Percentiles rank a stretch among this genome's conserved stretches.
Evolutionary conservation across 768 basidiomycete species (phyloP).

Genomic region (Mycena capillaripes): DNA sequence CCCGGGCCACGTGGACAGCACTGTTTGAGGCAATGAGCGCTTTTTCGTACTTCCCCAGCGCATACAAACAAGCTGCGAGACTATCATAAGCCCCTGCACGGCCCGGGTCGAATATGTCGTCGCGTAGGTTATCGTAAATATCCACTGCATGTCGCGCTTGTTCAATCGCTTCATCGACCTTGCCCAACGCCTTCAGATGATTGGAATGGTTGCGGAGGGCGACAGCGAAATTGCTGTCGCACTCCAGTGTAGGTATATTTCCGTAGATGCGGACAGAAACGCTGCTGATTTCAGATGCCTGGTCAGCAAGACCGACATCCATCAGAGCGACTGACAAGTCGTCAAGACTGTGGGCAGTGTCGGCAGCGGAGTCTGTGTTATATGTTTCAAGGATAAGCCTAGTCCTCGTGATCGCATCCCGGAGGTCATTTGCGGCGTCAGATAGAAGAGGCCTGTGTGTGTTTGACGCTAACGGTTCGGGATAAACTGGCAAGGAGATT

Average conservation of each 20-base stretch:
- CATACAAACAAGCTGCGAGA: too few species aligned
- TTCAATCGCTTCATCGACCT: background rate
- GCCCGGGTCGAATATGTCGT: too few species aligned
- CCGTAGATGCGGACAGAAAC: constrained; percentile 9
- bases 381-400: background rate
- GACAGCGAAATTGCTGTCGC: constrained; percentile 13
- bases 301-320: constrained; percentile 9
- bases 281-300: constrained; percentile 22
- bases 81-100: too few species aligned
- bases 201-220: constrained; percentile 17
- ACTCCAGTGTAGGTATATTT: background rate
- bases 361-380: background rate
- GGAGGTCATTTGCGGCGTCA: background rate
- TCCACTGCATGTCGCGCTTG: too few species aligned
- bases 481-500: background rate
- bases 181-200: background rate
- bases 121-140: too few species aligned
- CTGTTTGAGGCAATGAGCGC: background rate
- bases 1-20: constrained; percentile 5
- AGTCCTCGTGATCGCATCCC: background rate
- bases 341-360: constrained; percentile 14
- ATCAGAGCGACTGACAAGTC: constrained; percentile 12
- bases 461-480: background rate
- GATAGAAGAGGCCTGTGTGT: background rate
- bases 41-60: too few species aligned